Evolutionary conservation across 192 early-diverging fungal species (phyloP).

Genomic region (Umbelopsis ramanniana): DNA sequence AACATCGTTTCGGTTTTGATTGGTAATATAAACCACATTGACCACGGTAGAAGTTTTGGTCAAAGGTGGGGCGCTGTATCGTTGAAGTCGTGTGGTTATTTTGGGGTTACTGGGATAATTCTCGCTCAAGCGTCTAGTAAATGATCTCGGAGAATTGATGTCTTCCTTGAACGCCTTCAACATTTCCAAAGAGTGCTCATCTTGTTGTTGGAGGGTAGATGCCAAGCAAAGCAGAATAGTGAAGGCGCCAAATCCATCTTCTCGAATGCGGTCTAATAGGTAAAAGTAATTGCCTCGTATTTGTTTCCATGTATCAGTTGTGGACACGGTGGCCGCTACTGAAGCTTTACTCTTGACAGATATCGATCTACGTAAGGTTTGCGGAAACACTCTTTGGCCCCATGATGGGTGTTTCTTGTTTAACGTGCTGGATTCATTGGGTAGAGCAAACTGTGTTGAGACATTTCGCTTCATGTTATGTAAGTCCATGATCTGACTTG

Average conservation of each 20-base stretch:
- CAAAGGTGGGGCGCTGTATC: neutral
- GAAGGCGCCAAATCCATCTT: conserved; percentile 8
- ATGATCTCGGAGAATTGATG: conserved; percentile 16
- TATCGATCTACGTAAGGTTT: neutral
- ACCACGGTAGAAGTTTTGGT: conserved; percentile 1
- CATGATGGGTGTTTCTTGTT: conserved; percentile 3
- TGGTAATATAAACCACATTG: neutral
- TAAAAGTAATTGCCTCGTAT: conserved; percentile 2
- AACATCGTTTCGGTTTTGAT: neutral
- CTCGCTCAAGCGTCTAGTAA: conserved; percentile 14
- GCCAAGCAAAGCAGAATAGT: neutral
- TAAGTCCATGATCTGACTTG: conserved; percentile 13
- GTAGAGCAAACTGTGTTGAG: neutral
- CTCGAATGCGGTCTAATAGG: neutral
- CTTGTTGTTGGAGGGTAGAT: conserved; percentile 6
- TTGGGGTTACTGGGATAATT: neutral
- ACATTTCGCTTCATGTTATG: conserved; percentile 14
- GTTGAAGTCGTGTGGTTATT: neutral
- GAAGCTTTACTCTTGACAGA: neutral
- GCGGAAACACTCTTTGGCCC: conserved; percentile 11
- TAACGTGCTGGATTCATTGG: neutral
- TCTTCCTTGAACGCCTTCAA: conserved; percentile 11
- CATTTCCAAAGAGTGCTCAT: neutral
- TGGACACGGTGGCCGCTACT: neutral
- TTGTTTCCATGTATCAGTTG: conserved; percentile 7